Conservation (phyloP, 2,329 filamentous ascomycete genomes). For the Trichophaea hybrida region DNA sequence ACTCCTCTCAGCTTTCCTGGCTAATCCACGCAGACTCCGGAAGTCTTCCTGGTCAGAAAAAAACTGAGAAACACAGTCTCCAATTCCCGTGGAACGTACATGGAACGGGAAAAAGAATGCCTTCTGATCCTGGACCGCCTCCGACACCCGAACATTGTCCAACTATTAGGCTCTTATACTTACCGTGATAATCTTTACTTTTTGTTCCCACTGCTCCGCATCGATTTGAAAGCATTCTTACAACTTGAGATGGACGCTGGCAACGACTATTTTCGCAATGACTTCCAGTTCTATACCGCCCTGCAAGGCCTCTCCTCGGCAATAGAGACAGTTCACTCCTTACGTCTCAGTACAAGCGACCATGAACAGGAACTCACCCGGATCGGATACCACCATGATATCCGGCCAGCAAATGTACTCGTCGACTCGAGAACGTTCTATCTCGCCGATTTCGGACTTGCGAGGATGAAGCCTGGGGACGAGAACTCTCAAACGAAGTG, state of each 20-base stretch:
- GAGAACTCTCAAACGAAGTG: constrained; percentile 14
- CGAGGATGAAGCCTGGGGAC: constrained; percentile 13
- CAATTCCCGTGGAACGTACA: no score
- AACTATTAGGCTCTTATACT: constrained; percentile 20
- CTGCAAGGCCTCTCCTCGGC: constrained; percentile 24
- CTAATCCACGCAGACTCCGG: not conserved
- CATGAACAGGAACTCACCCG: constrained; percentile 13
- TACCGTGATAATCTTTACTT: constrained; percentile 13
- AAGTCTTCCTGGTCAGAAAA: not conserved
- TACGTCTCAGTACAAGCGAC: not conserved
- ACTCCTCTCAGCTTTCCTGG: no score
- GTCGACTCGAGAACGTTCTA: constrained; percentile 20
- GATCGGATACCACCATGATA: constrained; percentile 28
- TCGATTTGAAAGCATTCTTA: constrained; percentile 18
- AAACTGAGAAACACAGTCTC: not conserved
- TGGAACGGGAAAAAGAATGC: not conserved
- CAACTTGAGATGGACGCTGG: not conserved
- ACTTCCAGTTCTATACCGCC: constrained; percentile 19
- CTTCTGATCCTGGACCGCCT: constrained; percentile 15
- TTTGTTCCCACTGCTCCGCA: constrained; percentile 19
- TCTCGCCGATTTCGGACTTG: constrained; percentile 26
- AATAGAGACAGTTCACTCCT: constrained; percentile 16
- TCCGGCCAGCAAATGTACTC: constrained; percentile 25
- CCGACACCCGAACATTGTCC: constrained; percentile 22
- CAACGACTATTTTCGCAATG: constrained; percentile 3